Conservation (phyloP, 176 grass and related monocot species). For the Aegilops longissima region DNA sequence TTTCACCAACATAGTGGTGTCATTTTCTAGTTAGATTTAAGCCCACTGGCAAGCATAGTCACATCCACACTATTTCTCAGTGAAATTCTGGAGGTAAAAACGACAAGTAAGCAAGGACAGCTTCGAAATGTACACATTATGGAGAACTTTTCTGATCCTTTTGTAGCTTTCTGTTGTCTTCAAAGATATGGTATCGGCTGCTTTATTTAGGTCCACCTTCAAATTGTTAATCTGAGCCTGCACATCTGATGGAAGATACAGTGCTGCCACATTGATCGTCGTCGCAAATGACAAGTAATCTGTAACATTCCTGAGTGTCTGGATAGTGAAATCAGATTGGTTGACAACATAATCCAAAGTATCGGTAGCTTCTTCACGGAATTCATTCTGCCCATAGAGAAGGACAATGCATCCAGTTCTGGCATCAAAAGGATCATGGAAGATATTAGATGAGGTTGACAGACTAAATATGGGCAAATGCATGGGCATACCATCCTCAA, state of each 20-base stretch:
- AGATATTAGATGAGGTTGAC: constrained; percentile 26
- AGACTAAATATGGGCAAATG: background rate
- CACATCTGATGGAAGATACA: constrained; percentile 82
- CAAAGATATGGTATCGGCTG: constrained; percentile 63
- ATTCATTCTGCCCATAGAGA: constrained; percentile 61
- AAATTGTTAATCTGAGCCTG: constrained; percentile 78
- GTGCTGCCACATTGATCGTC: constrained; percentile 73
- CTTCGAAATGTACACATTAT: constrained; percentile 54
- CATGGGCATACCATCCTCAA: background rate
- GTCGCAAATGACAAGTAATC: constrained; percentile 83
- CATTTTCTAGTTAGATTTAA: constrained; percentile 13
- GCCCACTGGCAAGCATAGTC: background rate
- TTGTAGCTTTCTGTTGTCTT: constrained; percentile 77
- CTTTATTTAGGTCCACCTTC: constrained; percentile 69
- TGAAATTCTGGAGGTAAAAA: background rate
- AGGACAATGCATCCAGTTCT: constrained; percentile 80
- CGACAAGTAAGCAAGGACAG: background rate
- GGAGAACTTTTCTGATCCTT: constrained; percentile 66
- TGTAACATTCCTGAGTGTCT: constrained; percentile 83
- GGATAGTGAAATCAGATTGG: constrained; percentile 94
- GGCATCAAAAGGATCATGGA: background rate
- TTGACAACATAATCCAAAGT: constrained; percentile 90
- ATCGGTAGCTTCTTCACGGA: constrained; percentile 48
- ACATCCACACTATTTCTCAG: background rate
- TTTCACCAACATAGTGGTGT: background rate